A percentile compares a stretch with the other conserved stretches of the same genome.
Conservation (phyloP, 2,329 filamentous ascomycete genomes). For the Nemania diffusa region DNA sequence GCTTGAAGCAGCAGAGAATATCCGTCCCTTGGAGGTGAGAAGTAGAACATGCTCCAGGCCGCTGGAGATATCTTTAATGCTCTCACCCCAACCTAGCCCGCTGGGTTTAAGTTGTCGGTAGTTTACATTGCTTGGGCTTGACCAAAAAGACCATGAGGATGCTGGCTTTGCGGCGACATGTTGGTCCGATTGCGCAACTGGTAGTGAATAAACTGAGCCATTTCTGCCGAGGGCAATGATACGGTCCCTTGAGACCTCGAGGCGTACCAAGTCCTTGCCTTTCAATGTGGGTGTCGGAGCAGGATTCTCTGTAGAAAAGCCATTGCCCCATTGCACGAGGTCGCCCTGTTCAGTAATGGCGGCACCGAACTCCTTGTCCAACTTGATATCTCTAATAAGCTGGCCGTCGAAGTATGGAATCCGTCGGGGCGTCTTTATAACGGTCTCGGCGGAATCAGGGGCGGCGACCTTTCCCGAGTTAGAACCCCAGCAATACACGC, state of each 20-base stretch:
- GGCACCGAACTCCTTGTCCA: conserved; percentile 83
- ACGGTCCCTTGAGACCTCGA: conserved; percentile 83
- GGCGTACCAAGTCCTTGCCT: conserved; percentile 81
- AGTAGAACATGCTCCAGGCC: conserved; percentile 89
- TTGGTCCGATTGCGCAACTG: conserved; percentile 79
- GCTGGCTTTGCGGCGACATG: conserved; percentile 68
- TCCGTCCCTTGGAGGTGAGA: conserved; percentile 82
- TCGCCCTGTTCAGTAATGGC: conserved; percentile 90
- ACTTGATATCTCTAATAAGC: conserved; percentile 85
- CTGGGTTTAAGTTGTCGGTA: conserved; percentile 78
- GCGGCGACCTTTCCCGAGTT: conserved; percentile 88
- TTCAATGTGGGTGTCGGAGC: conserved; percentile 76
- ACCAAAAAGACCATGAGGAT: conserved; percentile 80
- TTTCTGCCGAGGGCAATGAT: conserved; percentile 80
- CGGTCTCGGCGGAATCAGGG: conserved; percentile 78
- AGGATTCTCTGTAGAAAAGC: conserved; percentile 72
- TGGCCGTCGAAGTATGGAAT: conserved; percentile 86
- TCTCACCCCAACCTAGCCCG: conserved; percentile 74
- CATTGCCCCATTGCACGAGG: conserved; percentile 89
- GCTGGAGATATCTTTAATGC: conserved; percentile 76
- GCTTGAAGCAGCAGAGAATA: conserved; percentile 89
- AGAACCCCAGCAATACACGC: conserved; percentile 93
- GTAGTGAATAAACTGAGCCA: conserved; percentile 86
- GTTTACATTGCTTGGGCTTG: conserved; percentile 62
- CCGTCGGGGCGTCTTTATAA: conserved; percentile 82